A percentile compares a stretch with the other conserved stretches of the same genome.
Conservation (phyloP, 768 basidiomycete species). For the Mrakia gelida region DNA sequence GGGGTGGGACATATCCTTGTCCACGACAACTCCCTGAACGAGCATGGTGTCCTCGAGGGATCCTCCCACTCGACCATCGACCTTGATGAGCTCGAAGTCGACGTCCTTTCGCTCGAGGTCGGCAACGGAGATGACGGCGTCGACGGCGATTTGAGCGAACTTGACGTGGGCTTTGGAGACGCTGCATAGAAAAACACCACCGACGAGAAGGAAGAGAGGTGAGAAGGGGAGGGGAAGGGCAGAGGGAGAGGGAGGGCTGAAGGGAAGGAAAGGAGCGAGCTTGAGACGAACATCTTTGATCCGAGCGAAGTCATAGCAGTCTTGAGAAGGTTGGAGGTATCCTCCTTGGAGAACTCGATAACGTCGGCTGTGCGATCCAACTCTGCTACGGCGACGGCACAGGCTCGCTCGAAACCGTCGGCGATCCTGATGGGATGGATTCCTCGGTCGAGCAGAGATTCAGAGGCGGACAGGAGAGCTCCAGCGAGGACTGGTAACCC, state of each 20-base stretch:
- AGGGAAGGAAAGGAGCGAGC: neutral
- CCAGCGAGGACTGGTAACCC: conserved; percentile 99
- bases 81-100: conserved; percentile 96
- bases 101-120: conserved; percentile 93
- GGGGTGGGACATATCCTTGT: conserved; percentile 99
- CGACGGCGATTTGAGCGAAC: conserved; percentile 96
- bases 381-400: conserved; percentile 80
- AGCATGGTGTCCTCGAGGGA: conserved; percentile 90
- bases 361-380: conserved; percentile 86
- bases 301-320: conserved; percentile 94
- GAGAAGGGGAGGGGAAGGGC: neutral
- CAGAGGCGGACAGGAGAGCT: conserved; percentile 88
- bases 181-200: conserved; percentile 49
- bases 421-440: conserved; percentile 99
- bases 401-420: conserved; percentile 96
- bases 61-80: conserved; percentile 97
- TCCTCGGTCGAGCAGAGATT: conserved; percentile 94
- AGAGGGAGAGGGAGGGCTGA: neutral
- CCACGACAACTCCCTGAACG: conserved; percentile 95
- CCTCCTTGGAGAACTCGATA: conserved; percentile 73
- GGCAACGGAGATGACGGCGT: conserved; percentile 90
- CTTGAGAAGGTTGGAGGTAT: conserved; percentile 84
- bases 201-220: no score
- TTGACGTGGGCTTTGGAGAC: conserved; percentile 94
- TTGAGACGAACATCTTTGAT: conserved; percentile 79